Evolutionary conservation across 2,329 filamentous ascomycete species (phyloP).

Genomic region (Hypoxylon sp.): DNA sequence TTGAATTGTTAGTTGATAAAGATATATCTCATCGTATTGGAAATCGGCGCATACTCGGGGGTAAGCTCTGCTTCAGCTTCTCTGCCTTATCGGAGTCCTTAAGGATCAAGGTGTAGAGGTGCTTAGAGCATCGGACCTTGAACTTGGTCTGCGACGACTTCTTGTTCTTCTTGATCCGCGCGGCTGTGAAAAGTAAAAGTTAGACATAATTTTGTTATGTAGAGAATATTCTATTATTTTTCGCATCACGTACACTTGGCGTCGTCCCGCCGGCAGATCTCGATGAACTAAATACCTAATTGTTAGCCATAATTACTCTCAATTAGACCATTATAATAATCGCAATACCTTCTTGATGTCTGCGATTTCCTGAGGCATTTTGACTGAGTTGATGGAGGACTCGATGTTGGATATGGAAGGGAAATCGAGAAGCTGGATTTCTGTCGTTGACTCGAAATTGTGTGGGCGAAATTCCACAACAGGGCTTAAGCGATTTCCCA

Average conservation of each 20-base stretch:
- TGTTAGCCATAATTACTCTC: slow-evolving; percentile 48
- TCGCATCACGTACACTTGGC: slow-evolving; percentile 86
- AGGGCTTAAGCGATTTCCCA: slow-evolving; percentile 46
- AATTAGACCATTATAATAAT: slow-evolving; percentile 17
- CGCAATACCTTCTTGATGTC: slow-evolving; percentile 88
- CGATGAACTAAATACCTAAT: slow-evolving; percentile 84
- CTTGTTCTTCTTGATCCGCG: slow-evolving; percentile 96
- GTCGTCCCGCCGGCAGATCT: slow-evolving; percentile 99
- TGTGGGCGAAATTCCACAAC: slow-evolving; percentile 50
- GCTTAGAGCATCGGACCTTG: slow-evolving; percentile 98
- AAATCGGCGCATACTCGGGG: slow-evolving; percentile 81
- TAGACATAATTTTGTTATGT: slow-evolving; percentile 47
- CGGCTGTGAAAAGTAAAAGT: slow-evolving; percentile 69
- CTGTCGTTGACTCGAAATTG: slow-evolving; percentile 50
- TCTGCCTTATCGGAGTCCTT: slow-evolving; percentile 99
- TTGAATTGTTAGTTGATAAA: slow-evolving; percentile 44
- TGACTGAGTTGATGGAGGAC: slow-evolving; percentile 68
- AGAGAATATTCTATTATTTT: slow-evolving; percentile 24
- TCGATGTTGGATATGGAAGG: slow-evolving; percentile 35
- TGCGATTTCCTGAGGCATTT: slow-evolving; percentile 97
- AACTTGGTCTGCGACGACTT: slow-evolving; percentile 97
- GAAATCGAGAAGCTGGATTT: slow-evolving; percentile 45
- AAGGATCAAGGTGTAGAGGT: slow-evolving; percentile 98
- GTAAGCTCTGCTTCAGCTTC: slow-evolving; percentile 99
- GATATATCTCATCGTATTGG: not conserved